Base-by-base conservation (phyloP, 768 basidiomycete genomes). In the Boletus rubescentipes region DNA sequence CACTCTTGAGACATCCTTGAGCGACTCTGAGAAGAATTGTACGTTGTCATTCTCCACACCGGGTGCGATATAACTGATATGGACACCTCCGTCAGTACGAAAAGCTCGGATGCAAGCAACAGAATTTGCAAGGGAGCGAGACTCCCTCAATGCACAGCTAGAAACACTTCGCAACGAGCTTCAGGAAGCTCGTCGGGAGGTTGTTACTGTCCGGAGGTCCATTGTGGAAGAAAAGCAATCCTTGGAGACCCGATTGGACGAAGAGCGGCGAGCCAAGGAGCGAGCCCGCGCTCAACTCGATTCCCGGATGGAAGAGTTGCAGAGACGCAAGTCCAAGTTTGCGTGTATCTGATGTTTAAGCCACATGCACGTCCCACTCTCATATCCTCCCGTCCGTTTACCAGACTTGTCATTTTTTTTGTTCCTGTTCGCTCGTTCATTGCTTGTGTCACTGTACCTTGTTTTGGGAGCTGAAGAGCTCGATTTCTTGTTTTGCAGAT, bases 101-200 rank as follows among this genome's bases (percentile, higher is more conserved):
- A 96, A 96, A 73, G 89, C 93, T 7, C 90, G 93, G 35, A 87
- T 93, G 85, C 93, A 95, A 68, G 91, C 92, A 18, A 92, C 89
- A 51, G 93, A 96, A 65, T 74, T 94, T 36, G 89, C 88, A 10
- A 81, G 89, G 46, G 93, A 96, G 71, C 85, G 93, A 41, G 93
- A 95, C 70, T 79, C 79, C 36, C 75, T 91, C 51, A 86, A 75
- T 54, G 64, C 70, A 40, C 86, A 91, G 70, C 72, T 89, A 52
- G 84, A 86, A 32, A 67, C 76, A 31, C 79, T 94, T 29, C 84
- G 87, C 43, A 79, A 70, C 51, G 91, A 95, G 70, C 79, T 95
- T 23, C 73, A 80, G 46, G 88, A 91, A 57, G 81, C 89, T 42
- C 87, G 90, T 70, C 82, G 83, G 35, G 93, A 96, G 69, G 86